Evolutionary conservation across 345 rosid species (phyloP).

Genomic region (Citrus glauca): DNA sequence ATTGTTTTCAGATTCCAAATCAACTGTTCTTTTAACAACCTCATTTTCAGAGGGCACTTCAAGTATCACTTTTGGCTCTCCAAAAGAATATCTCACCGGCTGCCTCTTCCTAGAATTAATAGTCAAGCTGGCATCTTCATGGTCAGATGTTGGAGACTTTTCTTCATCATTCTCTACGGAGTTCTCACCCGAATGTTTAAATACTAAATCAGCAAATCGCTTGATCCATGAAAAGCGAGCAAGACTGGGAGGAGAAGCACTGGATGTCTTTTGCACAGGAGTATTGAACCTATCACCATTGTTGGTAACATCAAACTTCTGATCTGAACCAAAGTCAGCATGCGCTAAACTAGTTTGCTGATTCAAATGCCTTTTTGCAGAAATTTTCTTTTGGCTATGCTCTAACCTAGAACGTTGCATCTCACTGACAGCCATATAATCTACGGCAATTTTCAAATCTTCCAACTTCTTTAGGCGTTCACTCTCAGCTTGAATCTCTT

Average conservation of each 20-base stretch:
- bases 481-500: conserved; percentile 58
- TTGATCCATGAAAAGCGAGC: conserved; percentile 80
- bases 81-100: conserved; percentile 19
- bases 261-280: conserved; percentile 27
- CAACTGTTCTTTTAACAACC: conserved; percentile 10
- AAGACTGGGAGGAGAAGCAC: conserved; percentile 36
- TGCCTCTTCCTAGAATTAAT: conserved; percentile 12
- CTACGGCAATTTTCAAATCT: conserved; percentile 69
- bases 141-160: conserved; percentile 23
- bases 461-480: conserved; percentile 73
- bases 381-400: conserved; percentile 52
- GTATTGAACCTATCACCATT: conserved; percentile 41
- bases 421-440: conserved; percentile 60
- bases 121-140: conserved; percentile 22
- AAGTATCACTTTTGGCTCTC: conserved; percentile 47
- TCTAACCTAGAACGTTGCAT: conserved; percentile 62
- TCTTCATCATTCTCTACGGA: conserved; percentile 25
- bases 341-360: conserved; percentile 35
- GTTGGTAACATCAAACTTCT: conserved; percentile 24
- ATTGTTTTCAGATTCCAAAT: conserved; percentile 23
- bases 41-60: conserved; percentile 39
- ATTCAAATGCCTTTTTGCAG: conserved; percentile 39
- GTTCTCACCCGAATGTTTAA: conserved; percentile 58
- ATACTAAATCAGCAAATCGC: conserved; percentile 57
- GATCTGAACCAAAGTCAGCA: conserved; percentile 30